phyloP scores from a whole-genome alignment of 768 basidiomycete genomes.

The Pleurotus eryngii region DNA sequence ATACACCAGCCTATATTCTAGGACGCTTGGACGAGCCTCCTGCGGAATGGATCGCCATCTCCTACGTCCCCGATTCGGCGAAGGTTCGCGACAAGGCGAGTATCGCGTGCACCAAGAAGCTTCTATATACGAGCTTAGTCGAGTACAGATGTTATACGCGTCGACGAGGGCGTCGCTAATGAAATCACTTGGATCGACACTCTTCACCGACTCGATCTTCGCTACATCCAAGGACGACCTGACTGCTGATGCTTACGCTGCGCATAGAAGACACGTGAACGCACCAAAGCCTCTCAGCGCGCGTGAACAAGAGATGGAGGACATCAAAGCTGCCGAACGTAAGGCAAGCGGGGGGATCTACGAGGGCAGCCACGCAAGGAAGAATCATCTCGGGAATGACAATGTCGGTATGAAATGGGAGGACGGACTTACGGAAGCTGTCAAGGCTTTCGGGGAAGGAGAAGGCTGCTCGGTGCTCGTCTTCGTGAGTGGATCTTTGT shows the following conservation, averaged over 20 bases:
- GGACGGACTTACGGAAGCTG: slow-evolving; percentile 58
- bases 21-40: slow-evolving; percentile 57
- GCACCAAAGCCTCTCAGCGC: slow-evolving; percentile 83
- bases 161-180: slow-evolving; percentile 68
- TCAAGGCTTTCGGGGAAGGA: slow-evolving; percentile 51
- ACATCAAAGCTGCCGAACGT: slow-evolving; percentile 75
- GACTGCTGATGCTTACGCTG: slow-evolving; percentile 65
- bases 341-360: slow-evolving; percentile 45
- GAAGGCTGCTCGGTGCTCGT: slow-evolving; percentile 56
- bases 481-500: slow-evolving; percentile 44
- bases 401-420: slow-evolving; percentile 69
- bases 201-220: slow-evolving; percentile 73
- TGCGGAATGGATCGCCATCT: slow-evolving; percentile 69
- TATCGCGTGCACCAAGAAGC: neutral
- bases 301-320: slow-evolving; percentile 78
- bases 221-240: slow-evolving; percentile 71
- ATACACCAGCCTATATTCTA: slow-evolving; percentile 74
- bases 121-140: slow-evolving; percentile 1
- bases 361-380: slow-evolving; percentile 53
- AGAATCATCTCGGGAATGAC: slow-evolving; percentile 49
- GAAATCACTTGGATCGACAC: slow-evolving; percentile 69
- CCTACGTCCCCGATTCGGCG: slow-evolving; percentile 81
- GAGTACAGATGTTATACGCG: slow-evolving; percentile 80
- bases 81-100: slow-evolving; percentile 78
- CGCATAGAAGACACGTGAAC: slow-evolving; percentile 65